These are phyloP conservation scores for Chenopodium berlandieri DNA, from an alignment of 148 eudicot species.

Conservation along the genomic window DNA sequence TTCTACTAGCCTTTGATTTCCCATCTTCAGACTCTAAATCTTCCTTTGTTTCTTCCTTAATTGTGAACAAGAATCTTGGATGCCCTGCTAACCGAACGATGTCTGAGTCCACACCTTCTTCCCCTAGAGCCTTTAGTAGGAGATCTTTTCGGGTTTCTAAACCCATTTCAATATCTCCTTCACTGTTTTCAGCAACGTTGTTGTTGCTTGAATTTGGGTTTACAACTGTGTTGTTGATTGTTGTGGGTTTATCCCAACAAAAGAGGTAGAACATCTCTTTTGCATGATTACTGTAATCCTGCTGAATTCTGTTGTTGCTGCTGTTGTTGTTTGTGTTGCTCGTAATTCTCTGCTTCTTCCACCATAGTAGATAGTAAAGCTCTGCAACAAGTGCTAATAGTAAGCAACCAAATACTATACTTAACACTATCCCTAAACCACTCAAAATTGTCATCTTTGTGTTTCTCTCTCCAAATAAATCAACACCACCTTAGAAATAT, in stretches of 20 bases:
- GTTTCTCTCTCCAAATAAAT: not conserved
- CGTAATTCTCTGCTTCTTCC: slow-evolving; percentile 49
- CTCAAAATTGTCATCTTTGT: slow-evolving; percentile 61
- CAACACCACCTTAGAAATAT: not conserved
- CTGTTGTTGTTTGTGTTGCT: slow-evolving; percentile 6
- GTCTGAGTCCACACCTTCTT: slow-evolving; percentile 57
- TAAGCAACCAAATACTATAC: slow-evolving; percentile 67
- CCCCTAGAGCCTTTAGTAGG: slow-evolving; percentile 31
- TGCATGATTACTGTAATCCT: slow-evolving; percentile 33
- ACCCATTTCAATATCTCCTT: slow-evolving; percentile 47
- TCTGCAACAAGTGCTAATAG: slow-evolving; percentile 68
- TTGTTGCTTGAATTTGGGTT: slow-evolving; percentile 12
- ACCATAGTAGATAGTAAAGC: slow-evolving; percentile 75
- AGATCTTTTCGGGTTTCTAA: slow-evolving; percentile 40
- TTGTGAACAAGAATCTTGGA: slow-evolving; percentile 86
- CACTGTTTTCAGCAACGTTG: slow-evolving; percentile 22
- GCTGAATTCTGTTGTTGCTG: slow-evolving; percentile 32
- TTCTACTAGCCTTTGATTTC: slow-evolving; percentile 55
- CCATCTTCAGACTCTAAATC: slow-evolving; percentile 89
- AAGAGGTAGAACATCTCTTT: slow-evolving; percentile 43
- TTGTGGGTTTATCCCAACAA: slow-evolving; percentile 58
- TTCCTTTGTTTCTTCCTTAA: slow-evolving; percentile 78
- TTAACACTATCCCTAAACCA: slow-evolving; percentile 66
- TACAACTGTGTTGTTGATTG: slow-evolving; percentile 15
- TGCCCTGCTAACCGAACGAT: slow-evolving; percentile 70